Evolutionary conservation across 2,329 filamentous ascomycete species (phyloP).

Genomic region (Exophiala dermatitidis): DNA sequence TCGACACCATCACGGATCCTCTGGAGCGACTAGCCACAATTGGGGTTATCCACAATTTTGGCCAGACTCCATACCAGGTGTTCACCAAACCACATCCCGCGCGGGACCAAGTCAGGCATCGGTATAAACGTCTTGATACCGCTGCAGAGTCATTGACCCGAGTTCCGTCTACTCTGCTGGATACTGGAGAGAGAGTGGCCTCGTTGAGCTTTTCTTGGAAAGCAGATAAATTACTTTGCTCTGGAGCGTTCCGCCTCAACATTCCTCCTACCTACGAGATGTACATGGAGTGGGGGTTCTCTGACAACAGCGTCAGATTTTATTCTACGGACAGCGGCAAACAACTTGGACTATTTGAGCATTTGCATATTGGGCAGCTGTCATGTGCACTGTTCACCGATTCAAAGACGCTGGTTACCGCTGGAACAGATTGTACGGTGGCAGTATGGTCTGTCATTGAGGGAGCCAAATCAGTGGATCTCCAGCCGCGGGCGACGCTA

Average conservation of each 20-base stretch:
- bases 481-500: conserved; percentile 69
- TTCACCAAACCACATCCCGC: conserved; percentile 73
- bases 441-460: conserved; percentile 69
- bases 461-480: conserved; percentile 63
- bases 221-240: conserved; percentile 73
- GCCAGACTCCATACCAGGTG: conserved; percentile 92
- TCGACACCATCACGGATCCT: conserved; percentile 84
- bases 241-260: conserved; percentile 76
- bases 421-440: conserved; percentile 85
- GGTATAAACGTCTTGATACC: conserved; percentile 65
- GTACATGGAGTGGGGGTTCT: conserved; percentile 92
- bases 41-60: conserved; percentile 96
- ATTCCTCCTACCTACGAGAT: conserved; percentile 81
- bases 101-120: conserved; percentile 62
- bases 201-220: conserved; percentile 72
- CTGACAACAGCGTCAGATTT: conserved; percentile 87
- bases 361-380: conserved; percentile 84
- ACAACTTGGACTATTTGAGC: conserved; percentile 81
- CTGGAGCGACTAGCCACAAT: conserved; percentile 83
- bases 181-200: conserved; percentile 70
- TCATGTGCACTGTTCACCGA: conserved; percentile 79
- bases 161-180: conserved; percentile 59
- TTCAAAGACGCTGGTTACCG: conserved; percentile 82
- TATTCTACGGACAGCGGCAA: conserved; percentile 77
- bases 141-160: conserved; percentile 68